These are phyloP conservation scores for Eimeria necatrix DNA, from an alignment of 169 alveolate species.

Conservation along the genomic window DNA sequence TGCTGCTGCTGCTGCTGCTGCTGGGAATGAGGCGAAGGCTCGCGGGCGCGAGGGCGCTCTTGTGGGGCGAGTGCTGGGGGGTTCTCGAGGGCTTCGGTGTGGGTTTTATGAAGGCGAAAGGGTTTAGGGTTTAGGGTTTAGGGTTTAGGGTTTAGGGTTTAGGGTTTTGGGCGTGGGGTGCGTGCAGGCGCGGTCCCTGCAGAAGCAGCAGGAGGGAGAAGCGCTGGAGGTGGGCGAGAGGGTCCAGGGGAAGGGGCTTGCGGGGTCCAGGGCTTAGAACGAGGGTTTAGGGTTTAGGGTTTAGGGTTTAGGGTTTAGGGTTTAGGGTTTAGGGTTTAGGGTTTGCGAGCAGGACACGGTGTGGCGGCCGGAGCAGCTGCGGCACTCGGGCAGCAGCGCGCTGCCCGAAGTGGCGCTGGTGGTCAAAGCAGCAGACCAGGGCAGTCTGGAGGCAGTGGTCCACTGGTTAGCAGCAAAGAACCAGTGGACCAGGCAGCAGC, in stretches of 20 bases:
- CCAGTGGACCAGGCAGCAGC: not conserved
- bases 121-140: not conserved
- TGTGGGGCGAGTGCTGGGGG: not conserved
- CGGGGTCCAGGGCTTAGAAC: not conserved
- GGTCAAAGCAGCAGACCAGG: constrained; percentile 70
- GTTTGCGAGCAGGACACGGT: not conserved
- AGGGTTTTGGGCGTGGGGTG: no score
- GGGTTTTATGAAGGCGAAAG: not conserved
- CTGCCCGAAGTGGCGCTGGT: constrained; percentile 56
- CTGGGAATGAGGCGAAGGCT: not conserved
- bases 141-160: no score
- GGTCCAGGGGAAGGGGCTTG: not conserved
- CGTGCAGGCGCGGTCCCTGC: not conserved
- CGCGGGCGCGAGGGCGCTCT: not conserved
- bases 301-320: no score
- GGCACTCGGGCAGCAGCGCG: not conserved
- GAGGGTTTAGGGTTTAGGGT: no score
- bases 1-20: not conserved
- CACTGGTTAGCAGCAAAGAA: constrained; percentile 20
- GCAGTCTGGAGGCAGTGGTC: constrained; percentile 70
- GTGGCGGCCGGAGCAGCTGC: not conserved
- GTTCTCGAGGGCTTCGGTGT: not conserved
- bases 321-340: not conserved
- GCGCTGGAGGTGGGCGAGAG: not conserved
- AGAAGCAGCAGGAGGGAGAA: not conserved